Evolutionary conservation across 495 filamentous ascomycete genomes (phyloP).

Genomic region (Neurospora sp.): DNA sequence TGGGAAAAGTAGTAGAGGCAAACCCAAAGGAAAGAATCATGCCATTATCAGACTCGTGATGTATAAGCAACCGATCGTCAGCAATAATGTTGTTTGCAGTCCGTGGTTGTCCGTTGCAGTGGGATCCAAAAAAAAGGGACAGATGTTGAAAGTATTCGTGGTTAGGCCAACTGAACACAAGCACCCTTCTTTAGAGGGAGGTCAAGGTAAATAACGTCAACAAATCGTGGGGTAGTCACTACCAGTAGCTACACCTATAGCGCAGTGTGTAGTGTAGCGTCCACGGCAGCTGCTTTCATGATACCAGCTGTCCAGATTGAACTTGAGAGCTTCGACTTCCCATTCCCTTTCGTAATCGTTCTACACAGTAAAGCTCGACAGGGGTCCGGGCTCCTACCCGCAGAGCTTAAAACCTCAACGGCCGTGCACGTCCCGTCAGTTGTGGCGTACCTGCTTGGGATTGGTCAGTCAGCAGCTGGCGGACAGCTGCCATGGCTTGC

Average conservation of each 20-base stretch:
- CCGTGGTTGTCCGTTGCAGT: background rate
- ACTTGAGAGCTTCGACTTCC: background rate
- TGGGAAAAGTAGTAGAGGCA: conserved; percentile 7
- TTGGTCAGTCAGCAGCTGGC: background rate
- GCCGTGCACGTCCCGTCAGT: background rate
- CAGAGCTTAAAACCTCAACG: background rate
- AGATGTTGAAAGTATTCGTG: background rate
- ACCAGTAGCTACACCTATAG: background rate
- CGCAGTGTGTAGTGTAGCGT: background rate
- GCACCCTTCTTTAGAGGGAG: background rate
- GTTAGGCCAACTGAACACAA: background rate
- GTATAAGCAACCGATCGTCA: background rate
- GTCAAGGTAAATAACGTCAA: background rate
- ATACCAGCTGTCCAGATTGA: background rate
- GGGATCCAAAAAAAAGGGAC: background rate
- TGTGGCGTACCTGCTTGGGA: background rate
- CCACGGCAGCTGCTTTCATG: background rate
- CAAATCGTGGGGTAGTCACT: background rate
- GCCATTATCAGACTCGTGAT: background rate
- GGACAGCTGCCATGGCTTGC: background rate
- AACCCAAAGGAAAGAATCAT: background rate
- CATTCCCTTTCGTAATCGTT: background rate
- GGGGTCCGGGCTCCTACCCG: background rate
- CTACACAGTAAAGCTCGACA: background rate
- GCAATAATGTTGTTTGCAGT: background rate